These are phyloP conservation scores for Boletus subcaerulescens DNA, from an alignment of 768 basidiomycete species.

Conservation along the genomic window DNA sequence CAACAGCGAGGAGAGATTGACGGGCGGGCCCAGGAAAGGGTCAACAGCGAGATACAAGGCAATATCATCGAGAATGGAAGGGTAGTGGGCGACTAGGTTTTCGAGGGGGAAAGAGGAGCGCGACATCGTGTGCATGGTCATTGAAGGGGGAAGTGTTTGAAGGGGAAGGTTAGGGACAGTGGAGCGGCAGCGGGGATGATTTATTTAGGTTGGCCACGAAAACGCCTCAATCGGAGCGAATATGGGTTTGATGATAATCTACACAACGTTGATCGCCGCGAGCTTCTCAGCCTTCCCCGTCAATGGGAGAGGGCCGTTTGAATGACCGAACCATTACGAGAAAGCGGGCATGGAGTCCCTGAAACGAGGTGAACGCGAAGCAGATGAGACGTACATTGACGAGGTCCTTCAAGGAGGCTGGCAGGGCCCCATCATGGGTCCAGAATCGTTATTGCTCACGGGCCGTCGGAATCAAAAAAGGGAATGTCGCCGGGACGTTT, in stretches of 20 bases:
- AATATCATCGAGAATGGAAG: conserved; percentile 37
- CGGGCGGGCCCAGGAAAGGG: conserved; percentile 45
- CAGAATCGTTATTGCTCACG: neutral
- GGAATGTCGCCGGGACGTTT: conserved; percentile 3
- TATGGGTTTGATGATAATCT: conserved; percentile 37
- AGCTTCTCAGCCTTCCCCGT: conserved; percentile 30
- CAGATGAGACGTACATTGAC: conserved; percentile 9
- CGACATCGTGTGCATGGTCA: neutral
- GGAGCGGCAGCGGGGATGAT: conserved; percentile 12
- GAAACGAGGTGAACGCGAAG: conserved; percentile 24
- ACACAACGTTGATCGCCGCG: conserved; percentile 37
- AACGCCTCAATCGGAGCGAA: conserved; percentile 28
- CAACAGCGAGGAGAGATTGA: conserved; percentile 35
- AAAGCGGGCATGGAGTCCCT: conserved; percentile 27
- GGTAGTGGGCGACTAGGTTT: conserved; percentile 9
- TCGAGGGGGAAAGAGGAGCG: conserved; percentile 17
- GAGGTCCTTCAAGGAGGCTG: conserved; percentile 4
- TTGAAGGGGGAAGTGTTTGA: neutral
- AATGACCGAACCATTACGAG: conserved; percentile 36
- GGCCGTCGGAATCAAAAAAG: conserved; percentile 1
- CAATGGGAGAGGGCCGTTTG: conserved; percentile 27
- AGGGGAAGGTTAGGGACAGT: conserved; percentile 2
- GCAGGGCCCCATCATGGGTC: neutral
- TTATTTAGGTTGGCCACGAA: conserved; percentile 30
- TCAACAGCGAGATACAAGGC: conserved; percentile 38